These are phyloP conservation scores for Xenosphaeropsis pyriputrescens DNA, from an alignment of 2,329 filamentous ascomycete genomes.

Conservation along the genomic window DNA sequence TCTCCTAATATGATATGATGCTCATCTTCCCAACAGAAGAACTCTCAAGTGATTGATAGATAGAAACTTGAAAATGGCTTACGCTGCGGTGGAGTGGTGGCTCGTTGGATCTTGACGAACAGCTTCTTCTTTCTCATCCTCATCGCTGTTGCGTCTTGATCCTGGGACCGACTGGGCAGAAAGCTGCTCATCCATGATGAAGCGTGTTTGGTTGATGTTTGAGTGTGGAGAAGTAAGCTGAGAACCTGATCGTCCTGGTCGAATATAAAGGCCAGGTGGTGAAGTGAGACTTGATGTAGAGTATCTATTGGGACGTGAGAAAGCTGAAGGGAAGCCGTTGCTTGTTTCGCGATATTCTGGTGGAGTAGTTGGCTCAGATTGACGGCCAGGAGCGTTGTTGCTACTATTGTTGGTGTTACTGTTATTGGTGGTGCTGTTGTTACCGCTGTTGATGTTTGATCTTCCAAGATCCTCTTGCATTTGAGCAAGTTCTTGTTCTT, in stretches of 20 bases:
- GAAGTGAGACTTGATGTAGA: constrained; percentile 80
- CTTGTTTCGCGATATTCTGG: constrained; percentile 72
- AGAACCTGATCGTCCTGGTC: constrained; percentile 62
- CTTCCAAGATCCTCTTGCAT: constrained; percentile 67
- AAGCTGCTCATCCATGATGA: constrained; percentile 46
- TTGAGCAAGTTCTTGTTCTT: constrained; percentile 71
- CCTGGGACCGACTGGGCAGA: constrained; percentile 77
- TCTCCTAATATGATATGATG: no score
- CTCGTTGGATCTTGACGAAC: constrained; percentile 55
- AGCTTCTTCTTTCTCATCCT: constrained; percentile 71
- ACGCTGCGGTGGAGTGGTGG: constrained; percentile 64
- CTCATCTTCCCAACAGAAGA: no score
- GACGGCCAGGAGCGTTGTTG: constrained; percentile 37
- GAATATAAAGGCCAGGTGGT: constrained; percentile 59
- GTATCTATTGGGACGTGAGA: constrained; percentile 76
- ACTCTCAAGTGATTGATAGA: no score
- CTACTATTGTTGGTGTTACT: constrained; percentile 25
- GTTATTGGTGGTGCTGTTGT: constrained; percentile 27
- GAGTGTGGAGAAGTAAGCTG: constrained; percentile 67
- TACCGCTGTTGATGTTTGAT: constrained; percentile 27
- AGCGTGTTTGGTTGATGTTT: constrained; percentile 42
- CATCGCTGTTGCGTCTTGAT: constrained; percentile 81
- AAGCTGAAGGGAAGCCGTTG: constrained; percentile 60
- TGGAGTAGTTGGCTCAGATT: constrained; percentile 91
- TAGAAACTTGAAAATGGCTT: constrained; percentile 30